These are phyloP conservation scores for Ophiosphaerella herpotricha DNA, from an alignment of 2,329 filamentous ascomycete genomes.

Conservation along the genomic window DNA sequence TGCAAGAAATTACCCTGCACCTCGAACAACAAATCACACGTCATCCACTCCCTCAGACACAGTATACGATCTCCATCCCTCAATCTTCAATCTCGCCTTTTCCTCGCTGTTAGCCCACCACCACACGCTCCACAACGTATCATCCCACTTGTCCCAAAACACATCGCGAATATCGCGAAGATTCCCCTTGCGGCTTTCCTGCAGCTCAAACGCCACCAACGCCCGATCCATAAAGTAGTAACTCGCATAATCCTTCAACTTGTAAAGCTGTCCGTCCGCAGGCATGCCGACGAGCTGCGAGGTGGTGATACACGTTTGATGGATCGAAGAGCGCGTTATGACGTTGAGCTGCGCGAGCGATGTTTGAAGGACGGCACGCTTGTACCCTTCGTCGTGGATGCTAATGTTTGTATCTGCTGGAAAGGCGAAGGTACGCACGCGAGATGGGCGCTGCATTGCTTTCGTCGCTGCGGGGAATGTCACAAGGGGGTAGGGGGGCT, in stretches of 20 bases:
- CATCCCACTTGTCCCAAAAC: slow-evolving; percentile 16
- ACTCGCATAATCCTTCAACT: slow-evolving; percentile 7
- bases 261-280: neutral
- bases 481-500: slow-evolving; percentile 15
- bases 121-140: slow-evolving; percentile 25
- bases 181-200: neutral
- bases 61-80: slow-evolving; percentile 20
- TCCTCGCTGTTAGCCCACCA: slow-evolving; percentile 34
- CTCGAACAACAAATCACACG: too few species aligned
- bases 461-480: slow-evolving; percentile 14
- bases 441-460: slow-evolving; percentile 4
- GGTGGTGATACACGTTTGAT: slow-evolving; percentile 4
- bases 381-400: neutral
- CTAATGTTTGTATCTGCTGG: neutral
- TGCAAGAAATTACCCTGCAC: too few species aligned
- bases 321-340: slow-evolving; percentile 13
- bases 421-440: slow-evolving; percentile 1
- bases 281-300: neutral
- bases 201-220: slow-evolving; percentile 12
- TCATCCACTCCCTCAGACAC: neutral
- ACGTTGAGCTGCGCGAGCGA: slow-evolving; percentile 8
- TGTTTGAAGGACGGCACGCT: neutral
- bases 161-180: slow-evolving; percentile 7
- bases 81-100: slow-evolving; percentile 26
- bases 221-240: slow-evolving; percentile 8